Evolutionary conservation across 2,329 filamentous ascomycete genomes (phyloP).

Genomic region (Pseudogymnoascus sp.): DNA sequence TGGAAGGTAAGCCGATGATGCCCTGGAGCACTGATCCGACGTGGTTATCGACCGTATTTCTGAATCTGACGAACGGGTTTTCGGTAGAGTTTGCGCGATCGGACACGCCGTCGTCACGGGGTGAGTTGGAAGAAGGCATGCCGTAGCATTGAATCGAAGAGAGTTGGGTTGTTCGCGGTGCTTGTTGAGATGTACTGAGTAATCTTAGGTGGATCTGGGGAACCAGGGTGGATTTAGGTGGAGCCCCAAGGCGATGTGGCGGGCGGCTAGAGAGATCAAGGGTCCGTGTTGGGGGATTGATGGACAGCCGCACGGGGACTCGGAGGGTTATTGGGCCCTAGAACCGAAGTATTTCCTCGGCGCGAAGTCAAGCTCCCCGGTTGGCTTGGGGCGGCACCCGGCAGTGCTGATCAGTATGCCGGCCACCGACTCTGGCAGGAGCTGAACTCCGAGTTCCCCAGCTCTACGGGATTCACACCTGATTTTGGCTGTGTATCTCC

Average conservation of each 20-base stretch:
- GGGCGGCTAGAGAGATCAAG: neutral
- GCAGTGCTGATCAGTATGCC: too few species aligned
- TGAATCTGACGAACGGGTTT: conserved; percentile 27
- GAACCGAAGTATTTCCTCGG: too few species aligned
- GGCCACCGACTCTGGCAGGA: too few species aligned
- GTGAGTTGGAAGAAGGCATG: conserved; percentile 5
- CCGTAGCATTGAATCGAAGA: neutral
- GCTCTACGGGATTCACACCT: too few species aligned
- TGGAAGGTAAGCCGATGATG: conserved; percentile 26
- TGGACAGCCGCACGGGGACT: too few species aligned
- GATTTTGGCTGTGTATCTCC: too few species aligned
- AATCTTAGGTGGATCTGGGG: neutral
- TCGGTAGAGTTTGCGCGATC: conserved; percentile 15
- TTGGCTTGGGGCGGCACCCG: too few species aligned
- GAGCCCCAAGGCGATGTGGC: neutral
- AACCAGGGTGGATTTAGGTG: neutral
- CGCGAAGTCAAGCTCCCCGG: too few species aligned
- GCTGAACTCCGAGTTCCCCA: too few species aligned
- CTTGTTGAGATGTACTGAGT: neutral
- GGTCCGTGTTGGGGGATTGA: too few species aligned
- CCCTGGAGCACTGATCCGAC: conserved; percentile 26
- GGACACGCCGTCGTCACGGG: neutral
- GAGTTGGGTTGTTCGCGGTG: neutral
- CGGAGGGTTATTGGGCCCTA: too few species aligned
- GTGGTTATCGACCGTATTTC: conserved; percentile 24